These are phyloP conservation scores for Chaetomium fimeti DNA, from an alignment of 495 filamentous ascomycete genomes.

Conservation along the genomic window DNA sequence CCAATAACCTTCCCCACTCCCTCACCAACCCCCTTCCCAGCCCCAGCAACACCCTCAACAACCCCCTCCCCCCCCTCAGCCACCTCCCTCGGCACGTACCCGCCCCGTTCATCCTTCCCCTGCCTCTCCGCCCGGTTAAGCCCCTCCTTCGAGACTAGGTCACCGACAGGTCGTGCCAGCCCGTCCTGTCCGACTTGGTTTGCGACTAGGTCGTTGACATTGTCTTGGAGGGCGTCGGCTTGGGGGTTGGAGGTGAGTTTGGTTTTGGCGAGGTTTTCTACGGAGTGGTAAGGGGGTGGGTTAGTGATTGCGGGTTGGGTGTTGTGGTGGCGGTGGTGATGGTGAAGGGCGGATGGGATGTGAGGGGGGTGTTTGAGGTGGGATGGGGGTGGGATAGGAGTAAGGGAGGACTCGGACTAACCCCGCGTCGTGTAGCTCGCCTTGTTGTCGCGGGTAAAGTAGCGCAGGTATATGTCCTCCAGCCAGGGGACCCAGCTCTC, in stretches of 20 bases:
- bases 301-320: not conserved
- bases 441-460: conserved; percentile 73
- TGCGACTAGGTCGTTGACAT: conserved; percentile 55
- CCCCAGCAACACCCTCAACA: conserved; percentile 20
- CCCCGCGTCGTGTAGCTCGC: conserved; percentile 62
- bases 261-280: conserved; percentile 62
- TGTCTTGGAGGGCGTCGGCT: conserved; percentile 63
- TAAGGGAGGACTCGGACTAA: conserved; percentile 28
- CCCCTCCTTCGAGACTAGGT: conserved; percentile 60
- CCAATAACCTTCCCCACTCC: not conserved
- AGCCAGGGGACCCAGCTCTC: conserved; percentile 74
- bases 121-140: conserved; percentile 61
- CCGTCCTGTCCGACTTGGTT: conserved; percentile 65
- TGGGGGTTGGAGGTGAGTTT: conserved; percentile 63
- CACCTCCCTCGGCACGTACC: conserved; percentile 36
- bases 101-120: conserved; percentile 60
- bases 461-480: conserved; percentile 66
- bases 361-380: not conserved
- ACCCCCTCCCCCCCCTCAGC: conserved; percentile 11
- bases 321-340: not conserved
- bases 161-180: conserved; percentile 58
- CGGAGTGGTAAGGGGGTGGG: not conserved
- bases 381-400: not conserved
- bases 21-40: not conserved
- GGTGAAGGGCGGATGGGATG: not conserved